Conservation (phyloP, 2,329 filamentous ascomycete genomes). For the Fusarium udum region DNA sequence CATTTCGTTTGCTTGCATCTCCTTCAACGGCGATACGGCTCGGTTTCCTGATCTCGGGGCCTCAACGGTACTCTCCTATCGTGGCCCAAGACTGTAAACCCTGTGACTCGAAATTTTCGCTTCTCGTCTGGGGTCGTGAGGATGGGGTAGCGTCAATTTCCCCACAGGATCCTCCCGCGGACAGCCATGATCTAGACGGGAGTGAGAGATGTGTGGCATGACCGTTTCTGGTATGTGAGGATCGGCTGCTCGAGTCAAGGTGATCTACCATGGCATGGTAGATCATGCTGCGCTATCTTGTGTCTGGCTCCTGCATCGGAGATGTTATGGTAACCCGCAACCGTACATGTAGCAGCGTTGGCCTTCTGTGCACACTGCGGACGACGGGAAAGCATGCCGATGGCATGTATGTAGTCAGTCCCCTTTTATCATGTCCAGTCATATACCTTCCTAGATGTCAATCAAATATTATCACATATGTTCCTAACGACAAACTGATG, state of each 20-base stretch:
- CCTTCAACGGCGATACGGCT: slow-evolving; percentile 5
- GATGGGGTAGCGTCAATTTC: slow-evolving; percentile 42
- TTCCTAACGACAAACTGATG: neutral
- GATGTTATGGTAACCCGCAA: slow-evolving; percentile 11
- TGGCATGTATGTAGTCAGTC: slow-evolving; percentile 11
- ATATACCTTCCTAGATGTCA: neutral
- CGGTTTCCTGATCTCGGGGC: slow-evolving; percentile 34
- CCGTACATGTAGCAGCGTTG: neutral
- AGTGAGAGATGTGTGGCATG: slow-evolving; percentile 8
- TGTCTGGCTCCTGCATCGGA: slow-evolving; percentile 22
- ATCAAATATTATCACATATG: slow-evolving; percentile 6
- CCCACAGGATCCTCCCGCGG: slow-evolving; percentile 37
- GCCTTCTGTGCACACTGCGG: neutral
- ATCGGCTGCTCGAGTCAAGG: slow-evolving; percentile 34
- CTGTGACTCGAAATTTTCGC: slow-evolving; percentile 39
- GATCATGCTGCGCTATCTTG: slow-evolving; percentile 20
- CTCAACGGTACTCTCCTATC: slow-evolving; percentile 28
- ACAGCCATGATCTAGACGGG: slow-evolving; percentile 14
- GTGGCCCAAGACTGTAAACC: slow-evolving; percentile 35
- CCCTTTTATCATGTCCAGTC: neutral
- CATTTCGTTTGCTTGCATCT: slow-evolving; percentile 4
- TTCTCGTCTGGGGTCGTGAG: slow-evolving; percentile 28
- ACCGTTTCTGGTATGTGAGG: slow-evolving; percentile 13
- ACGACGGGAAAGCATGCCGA: slow-evolving; percentile 2
- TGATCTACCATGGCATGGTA: slow-evolving; percentile 14